phyloP scores from a whole-genome alignment of 2,329 filamentous ascomycete species.

The Aureobasidium vineae region DNA sequence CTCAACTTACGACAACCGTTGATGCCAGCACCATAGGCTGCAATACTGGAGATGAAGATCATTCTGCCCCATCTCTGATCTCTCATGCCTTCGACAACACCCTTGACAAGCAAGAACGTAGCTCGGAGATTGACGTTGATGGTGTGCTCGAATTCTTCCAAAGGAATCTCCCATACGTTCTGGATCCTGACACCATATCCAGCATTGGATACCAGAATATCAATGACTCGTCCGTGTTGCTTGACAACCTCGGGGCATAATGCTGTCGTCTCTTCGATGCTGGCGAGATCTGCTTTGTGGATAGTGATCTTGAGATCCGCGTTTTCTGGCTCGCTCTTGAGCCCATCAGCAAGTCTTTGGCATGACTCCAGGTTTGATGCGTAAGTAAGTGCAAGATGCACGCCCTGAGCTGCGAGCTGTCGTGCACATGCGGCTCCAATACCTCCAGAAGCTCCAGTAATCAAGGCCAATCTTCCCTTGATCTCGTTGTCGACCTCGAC shows the following conservation, averaged over 20 bases:
- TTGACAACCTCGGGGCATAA: slow-evolving; percentile 56
- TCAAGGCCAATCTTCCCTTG: slow-evolving; percentile 54
- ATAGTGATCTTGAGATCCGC: slow-evolving; percentile 47
- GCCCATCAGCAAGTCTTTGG: slow-evolving; percentile 40
- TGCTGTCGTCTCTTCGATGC: slow-evolving; percentile 51
- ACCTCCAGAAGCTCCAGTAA: slow-evolving; percentile 60
- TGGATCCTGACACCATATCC: slow-evolving; percentile 62
- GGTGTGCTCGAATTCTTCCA: slow-evolving; percentile 65
- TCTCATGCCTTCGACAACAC: slow-evolving; percentile 61
- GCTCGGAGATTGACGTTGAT: slow-evolving; percentile 62
- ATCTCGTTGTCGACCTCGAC: slow-evolving; percentile 40
- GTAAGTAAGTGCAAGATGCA: slow-evolving; percentile 60
- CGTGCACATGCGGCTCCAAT: slow-evolving; percentile 59
- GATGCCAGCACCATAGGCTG: slow-evolving; percentile 61
- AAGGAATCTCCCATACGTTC: slow-evolving; percentile 57
- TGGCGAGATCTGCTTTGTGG: slow-evolving; percentile 59
- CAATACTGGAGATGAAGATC: slow-evolving; percentile 63
- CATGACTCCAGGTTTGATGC: slow-evolving; percentile 48
- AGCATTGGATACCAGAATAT: slow-evolving; percentile 66
- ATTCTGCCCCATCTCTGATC: slow-evolving; percentile 61
- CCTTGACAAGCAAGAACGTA: slow-evolving; percentile 61
- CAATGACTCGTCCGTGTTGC: slow-evolving; percentile 55
- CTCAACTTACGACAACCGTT: slow-evolving; percentile 54
- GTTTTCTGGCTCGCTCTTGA: slow-evolving; percentile 41
- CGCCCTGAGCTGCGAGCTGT: slow-evolving; percentile 52